phyloP scores from a whole-genome alignment of 2,329 filamentous ascomycete genomes.

The Fusarium gaditjirri region DNA sequence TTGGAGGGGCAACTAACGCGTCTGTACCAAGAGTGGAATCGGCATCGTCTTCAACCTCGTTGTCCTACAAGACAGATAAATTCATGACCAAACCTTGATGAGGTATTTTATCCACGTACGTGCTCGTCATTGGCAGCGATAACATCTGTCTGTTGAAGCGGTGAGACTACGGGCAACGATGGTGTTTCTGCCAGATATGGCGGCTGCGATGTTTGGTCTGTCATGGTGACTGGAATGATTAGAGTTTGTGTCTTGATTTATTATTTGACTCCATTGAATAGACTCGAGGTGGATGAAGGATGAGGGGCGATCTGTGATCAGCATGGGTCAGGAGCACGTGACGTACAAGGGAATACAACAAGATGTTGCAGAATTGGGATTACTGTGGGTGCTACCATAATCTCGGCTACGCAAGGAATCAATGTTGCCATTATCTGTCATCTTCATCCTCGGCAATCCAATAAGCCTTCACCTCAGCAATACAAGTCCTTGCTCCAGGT shows the following conservation, averaged over 20 bases:
- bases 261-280: background rate
- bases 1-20: background rate
- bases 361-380: background rate
- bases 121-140: background rate
- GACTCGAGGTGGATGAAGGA: background rate
- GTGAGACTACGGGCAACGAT: background rate
- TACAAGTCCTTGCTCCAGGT: conserved; percentile 61
- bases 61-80: background rate
- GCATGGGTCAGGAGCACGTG: background rate
- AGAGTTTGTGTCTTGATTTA: background rate
- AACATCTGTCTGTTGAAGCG: background rate
- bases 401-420: background rate
- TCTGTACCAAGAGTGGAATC: background rate
- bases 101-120: background rate
- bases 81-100: background rate
- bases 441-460: conserved; percentile 46
- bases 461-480: conserved; percentile 56
- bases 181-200: background rate
- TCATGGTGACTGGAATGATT: background rate
- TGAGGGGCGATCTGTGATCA: background rate
- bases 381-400: background rate
- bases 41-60: background rate
- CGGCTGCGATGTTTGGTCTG: background rate
- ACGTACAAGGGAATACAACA: background rate
- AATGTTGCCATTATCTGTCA: conserved; percentile 16